phyloP scores from a whole-genome alignment of 2,329 filamentous ascomycete species.

The Ophiostoma sp. region DNA sequence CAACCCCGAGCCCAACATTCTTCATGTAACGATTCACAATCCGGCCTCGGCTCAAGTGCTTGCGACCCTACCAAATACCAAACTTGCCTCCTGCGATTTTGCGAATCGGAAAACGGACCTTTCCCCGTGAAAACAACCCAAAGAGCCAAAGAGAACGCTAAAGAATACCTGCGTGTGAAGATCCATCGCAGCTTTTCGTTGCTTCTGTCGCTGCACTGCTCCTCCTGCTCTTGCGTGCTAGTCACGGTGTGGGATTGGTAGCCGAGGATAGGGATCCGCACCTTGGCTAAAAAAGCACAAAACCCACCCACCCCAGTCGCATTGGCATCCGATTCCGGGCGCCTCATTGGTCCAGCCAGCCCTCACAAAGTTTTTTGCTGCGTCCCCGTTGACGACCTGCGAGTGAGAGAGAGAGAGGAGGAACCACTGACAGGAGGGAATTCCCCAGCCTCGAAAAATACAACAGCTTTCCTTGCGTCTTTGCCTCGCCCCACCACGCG shows the following conservation, averaged over 20 bases:
- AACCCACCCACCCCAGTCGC: conserved; percentile 12
- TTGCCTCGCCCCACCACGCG: conserved; percentile 19
- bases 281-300: neutral
- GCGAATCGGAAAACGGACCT: neutral
- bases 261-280: conserved; percentile 22
- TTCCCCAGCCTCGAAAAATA: conserved; percentile 19
- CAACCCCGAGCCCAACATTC: neutral
- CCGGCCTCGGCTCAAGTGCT: conserved; percentile 6
- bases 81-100: neutral
- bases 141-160: neutral
- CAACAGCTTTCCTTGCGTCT: neutral
- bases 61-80: neutral
- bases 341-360: conserved; percentile 17
- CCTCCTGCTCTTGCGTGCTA: neutral
- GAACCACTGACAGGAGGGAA: neutral
- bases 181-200: conserved; percentile 4
- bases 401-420: too few relatives aligned
- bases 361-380: conserved; percentile 2
- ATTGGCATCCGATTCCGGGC: conserved; percentile 5
- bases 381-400: conserved; percentile 2
- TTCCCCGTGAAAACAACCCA: neutral
- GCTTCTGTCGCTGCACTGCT: neutral
- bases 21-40: conserved; percentile 1
- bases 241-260: conserved; percentile 13
- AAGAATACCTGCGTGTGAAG: neutral